Base-by-base conservation (phyloP, 108 stramenopile species). In the Craspedostauros australis region DNA sequence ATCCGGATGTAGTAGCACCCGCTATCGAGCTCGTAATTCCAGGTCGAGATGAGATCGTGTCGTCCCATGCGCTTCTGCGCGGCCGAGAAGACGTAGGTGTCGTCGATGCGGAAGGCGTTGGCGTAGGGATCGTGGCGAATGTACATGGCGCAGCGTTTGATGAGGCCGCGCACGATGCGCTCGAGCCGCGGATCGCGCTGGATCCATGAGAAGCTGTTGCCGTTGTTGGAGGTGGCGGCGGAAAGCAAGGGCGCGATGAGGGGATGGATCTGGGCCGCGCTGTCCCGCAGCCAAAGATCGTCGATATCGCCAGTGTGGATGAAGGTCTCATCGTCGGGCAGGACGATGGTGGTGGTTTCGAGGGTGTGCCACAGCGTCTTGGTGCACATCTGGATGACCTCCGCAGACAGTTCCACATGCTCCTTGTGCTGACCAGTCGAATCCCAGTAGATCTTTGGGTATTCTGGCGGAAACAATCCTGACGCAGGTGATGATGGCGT, bases 281-380 rank as follows among this genome's bases (percentile, higher is more conserved):
- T 69, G 54, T 90, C 88, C 2, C 88, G 75, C 18, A 85, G 58
- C 88, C 88, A 90, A 46, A 90, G 48, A 38, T 75, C 76, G 11
- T 68, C 48, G 37, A 90, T 90, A 40, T 90, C 88, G 7, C 88
- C 88, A 1, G 88, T 90, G 24, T 80, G 61, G n/a, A 85, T 54
- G 43, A 82, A 91, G 11, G 78, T 67, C 52, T 84, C 80, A 4
- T 68, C 33, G 50, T 64, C 60, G 5, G 62, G 64, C 30, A 72
- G 56, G 16, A 73, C 58, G 24, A 55, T 46, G 2, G 67, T 69
- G 12, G 76, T 77, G 1, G 71, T 68, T 50, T 77, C 71, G 5
- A 77, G 5, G n/a, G 76, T 77, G 25, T 69, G 62, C 62, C 62
- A 69, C 5, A 77, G 47, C 0, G 70, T 53, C 14, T 44, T 52